phyloP scores from a whole-genome alignment of 768 basidiomycete genomes.

The Podaxis sp. region DNA sequence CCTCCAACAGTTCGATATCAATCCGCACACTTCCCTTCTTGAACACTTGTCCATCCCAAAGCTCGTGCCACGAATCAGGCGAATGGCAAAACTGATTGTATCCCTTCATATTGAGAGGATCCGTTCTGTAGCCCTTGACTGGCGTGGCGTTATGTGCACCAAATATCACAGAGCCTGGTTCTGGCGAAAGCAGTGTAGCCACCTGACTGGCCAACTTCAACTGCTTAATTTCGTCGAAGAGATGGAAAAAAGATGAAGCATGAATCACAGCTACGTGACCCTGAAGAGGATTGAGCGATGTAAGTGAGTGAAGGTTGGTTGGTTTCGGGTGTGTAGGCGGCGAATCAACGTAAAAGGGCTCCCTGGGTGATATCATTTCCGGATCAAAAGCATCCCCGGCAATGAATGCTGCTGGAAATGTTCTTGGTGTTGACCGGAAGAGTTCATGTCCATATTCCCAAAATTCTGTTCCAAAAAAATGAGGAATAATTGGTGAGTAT shows the following conservation, averaged over 20 bases:
- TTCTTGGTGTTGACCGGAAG: conserved; percentile 48
- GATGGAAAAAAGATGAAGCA: conserved; percentile 30
- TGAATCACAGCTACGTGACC: conserved; percentile 32
- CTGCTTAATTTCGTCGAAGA: conserved; percentile 32
- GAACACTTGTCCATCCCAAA: background rate
- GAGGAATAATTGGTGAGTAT: background rate
- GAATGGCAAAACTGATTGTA: background rate
- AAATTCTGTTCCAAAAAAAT: conserved; percentile 35
- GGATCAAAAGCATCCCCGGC: conserved; percentile 53
- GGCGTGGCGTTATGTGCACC: background rate
- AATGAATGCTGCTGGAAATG: conserved; percentile 55
- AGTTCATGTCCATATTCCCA: conserved; percentile 64
- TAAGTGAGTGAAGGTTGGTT: conserved; percentile 13
- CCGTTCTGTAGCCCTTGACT: background rate
- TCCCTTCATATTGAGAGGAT: background rate
- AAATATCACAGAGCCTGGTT: background rate
- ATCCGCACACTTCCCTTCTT: background rate
- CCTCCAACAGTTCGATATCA: background rate
- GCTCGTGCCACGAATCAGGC: background rate
- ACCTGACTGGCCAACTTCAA: conserved; percentile 27
- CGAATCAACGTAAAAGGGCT: conserved; percentile 18
- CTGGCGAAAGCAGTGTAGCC: conserved; percentile 12
- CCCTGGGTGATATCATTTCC: conserved; percentile 32
- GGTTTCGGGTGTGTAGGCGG: background rate
- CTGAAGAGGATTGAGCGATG: conserved; percentile 28